Conservation (phyloP, 768 basidiomycete genomes). For the Pisolithus orientalis region DNA sequence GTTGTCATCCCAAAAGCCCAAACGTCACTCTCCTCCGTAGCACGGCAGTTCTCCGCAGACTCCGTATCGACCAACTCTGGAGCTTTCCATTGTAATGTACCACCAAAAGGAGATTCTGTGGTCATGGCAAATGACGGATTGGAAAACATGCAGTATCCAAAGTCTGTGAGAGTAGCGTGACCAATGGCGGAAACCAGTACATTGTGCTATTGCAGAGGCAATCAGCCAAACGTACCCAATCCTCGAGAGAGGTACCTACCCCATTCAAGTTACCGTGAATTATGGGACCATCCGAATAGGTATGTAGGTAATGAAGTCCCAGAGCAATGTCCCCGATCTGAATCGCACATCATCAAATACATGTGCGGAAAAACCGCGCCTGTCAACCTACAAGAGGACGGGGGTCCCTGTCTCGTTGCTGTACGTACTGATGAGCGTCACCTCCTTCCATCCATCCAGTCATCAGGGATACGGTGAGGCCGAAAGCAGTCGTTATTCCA, state of each 20-base stretch:
- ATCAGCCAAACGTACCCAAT: background rate
- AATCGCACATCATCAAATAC: background rate
- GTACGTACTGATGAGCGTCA: background rate
- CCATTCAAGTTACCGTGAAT: background rate
- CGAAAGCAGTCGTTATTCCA: slow-evolving; percentile 9
- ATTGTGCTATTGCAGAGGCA: background rate
- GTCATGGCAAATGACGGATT: no score
- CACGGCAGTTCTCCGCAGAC: no score
- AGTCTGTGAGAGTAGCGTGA: no score
- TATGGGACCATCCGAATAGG: background rate
- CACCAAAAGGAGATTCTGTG: no score
- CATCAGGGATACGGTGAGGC: slow-evolving; percentile 14
- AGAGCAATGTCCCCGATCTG: background rate
- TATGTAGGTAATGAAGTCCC: background rate
- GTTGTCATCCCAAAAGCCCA: no score
- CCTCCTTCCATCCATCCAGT: background rate
- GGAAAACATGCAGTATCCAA: no score
- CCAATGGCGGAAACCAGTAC: background rate
- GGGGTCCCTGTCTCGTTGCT: background rate
- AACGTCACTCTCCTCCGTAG: no score
- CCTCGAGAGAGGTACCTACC: background rate
- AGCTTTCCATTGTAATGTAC: no score
- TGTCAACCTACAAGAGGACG: background rate
- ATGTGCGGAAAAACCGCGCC: background rate
- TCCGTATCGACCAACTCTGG: no score